Conservation (phyloP, 2,329 filamentous ascomycete genomes). For the Trichoderma koningiopsis region DNA sequence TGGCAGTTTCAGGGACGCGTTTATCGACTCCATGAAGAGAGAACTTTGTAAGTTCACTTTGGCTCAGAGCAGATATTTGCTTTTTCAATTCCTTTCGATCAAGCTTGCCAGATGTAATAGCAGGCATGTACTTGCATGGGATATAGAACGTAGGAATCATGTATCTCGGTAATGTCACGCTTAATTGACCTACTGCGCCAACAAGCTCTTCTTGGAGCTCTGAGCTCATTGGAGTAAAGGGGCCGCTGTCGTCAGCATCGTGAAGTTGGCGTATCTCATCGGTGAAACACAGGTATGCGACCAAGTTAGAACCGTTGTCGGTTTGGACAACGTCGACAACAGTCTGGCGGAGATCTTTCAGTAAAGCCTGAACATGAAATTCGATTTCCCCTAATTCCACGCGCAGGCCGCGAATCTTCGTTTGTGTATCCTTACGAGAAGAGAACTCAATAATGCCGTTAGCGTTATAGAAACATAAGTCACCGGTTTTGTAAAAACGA, state of each 20-base stretch:
- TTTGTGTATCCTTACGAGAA: conserved; percentile 6
- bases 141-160: conserved; percentile 31
- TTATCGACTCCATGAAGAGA: conserved; percentile 1
- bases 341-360: conserved; percentile 6
- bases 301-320: conserved; percentile 1
- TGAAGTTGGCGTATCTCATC: conserved; percentile 7
- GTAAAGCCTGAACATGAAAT: conserved; percentile 7
- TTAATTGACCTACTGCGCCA: conserved; percentile 26
- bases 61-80: neutral
- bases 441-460: conserved; percentile 22
- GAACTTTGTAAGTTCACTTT: neutral
- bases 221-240: conserved; percentile 24
- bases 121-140: conserved; percentile 28
- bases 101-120: conserved; percentile 27
- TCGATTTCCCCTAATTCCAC: conserved; percentile 24
- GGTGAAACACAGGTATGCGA: conserved; percentile 21
- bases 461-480: conserved; percentile 15
- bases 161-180: conserved; percentile 27
- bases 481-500: conserved; percentile 21
- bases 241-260: conserved; percentile 1
- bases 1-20: neutral
- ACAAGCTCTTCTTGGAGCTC: conserved; percentile 24
- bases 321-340: conserved; percentile 8
- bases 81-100: conserved; percentile 23
- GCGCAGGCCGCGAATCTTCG: conserved; percentile 11